Base-by-base conservation (phyloP, 345 rosid species). In the Eucalyptus lansdowneana region DNA sequence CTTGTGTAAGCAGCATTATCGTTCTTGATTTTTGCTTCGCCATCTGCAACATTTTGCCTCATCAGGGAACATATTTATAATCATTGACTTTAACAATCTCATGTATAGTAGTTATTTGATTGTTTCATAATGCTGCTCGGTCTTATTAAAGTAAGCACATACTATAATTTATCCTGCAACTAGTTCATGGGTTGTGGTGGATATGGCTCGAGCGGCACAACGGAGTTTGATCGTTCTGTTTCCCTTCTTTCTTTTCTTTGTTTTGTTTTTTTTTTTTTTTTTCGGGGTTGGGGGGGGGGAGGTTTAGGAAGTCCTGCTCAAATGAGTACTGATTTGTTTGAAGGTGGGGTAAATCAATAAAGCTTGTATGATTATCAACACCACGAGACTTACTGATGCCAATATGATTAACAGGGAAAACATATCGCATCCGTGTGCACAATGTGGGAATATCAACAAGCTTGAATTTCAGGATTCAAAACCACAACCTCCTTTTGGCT, bases 391-490 rank as follows among this genome's bases (percentile, higher is more conserved):
- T 76, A 76, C 47, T 37, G 85, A 76, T 76, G 85, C 29, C 85
- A 21, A 21, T 56, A 56, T 76, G 85, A 76, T 76, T 40, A 76
- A 76, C 47, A 98, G 99, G 99, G 80, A 96, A 89, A 92, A 97
- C 99, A 50, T 97, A 98, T 89, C 96, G 99, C 83, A 76, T 98
- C 88, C 96, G 98, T 6, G 99, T 98, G 87, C 96, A 95, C 90
- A 98, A 98, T 90, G 99, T 98, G 45, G 99, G 99, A 88, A 90
- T 94, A 62, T 97, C 99, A 9, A 98, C 99, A 21, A 95, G 97
- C 83, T 93, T 97, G 91, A 98, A 98, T 92, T 98, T 98, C 95
- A 93, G 99, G 95, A 98, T 98, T 90, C 99, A 98, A 94, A 93
- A 91, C 86, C 99, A 98, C 50, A 97, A 98, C 93, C 94, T 98